These are phyloP conservation scores for Nicotiana obtusifolia DNA, from an alignment of 257 asterid species.

Conservation along the genomic window DNA sequence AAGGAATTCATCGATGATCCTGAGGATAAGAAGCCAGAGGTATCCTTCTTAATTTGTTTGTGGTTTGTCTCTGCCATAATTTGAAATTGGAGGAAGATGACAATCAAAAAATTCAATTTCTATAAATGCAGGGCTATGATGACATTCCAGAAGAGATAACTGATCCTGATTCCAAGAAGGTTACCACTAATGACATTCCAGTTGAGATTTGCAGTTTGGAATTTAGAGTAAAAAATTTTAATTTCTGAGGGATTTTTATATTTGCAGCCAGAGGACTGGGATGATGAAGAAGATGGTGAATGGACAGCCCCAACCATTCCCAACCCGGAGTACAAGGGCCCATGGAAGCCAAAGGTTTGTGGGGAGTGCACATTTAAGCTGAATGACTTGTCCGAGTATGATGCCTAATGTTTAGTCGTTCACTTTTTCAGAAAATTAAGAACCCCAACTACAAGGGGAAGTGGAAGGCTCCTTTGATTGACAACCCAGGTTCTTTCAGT, in stretches of 20 bases:
- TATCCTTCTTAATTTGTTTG: slow-evolving; percentile 9
- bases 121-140: slow-evolving; percentile 69
- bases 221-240: background rate
- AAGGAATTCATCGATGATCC: slow-evolving; percentile 90
- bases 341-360: slow-evolving; percentile 75
- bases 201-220: background rate
- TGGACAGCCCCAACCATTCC: slow-evolving; percentile 96
- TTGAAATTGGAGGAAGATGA: background rate
- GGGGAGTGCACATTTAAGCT: background rate
- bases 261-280: slow-evolving; percentile 97
- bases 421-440: slow-evolving; percentile 54
- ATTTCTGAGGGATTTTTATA: background rate
- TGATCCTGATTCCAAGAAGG: slow-evolving; percentile 94
- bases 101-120: background rate
- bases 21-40: slow-evolving; percentile 97
- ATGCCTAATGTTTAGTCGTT: slow-evolving; percentile 7
- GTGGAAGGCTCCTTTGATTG: slow-evolving; percentile 89
- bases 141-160: slow-evolving; percentile 85
- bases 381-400: background rate
- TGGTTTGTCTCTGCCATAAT: background rate
- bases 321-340: slow-evolving; percentile 92
- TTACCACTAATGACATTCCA: slow-evolving; percentile 39
- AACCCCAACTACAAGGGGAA: slow-evolving; percentile 89
- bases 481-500: slow-evolving; percentile 59
- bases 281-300: slow-evolving; percentile 94